These are phyloP conservation scores for Podaxis pistillaris DNA, from an alignment of 768 basidiomycete genomes.

Conservation along the genomic window DNA sequence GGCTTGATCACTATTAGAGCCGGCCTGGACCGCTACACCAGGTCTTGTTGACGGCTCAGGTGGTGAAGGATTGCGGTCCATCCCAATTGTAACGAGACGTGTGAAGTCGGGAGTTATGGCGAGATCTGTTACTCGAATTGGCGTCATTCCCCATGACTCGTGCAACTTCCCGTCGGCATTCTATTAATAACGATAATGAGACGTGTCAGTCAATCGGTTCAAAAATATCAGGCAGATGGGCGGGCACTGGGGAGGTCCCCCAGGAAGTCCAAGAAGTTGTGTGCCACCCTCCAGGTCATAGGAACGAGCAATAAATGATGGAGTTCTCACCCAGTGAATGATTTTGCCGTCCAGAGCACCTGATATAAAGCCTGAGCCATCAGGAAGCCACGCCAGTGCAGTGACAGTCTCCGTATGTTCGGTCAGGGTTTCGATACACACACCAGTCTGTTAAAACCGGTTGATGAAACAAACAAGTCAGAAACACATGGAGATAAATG, in stretches of 20 bases:
- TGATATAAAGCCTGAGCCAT: slow-evolving; percentile 88
- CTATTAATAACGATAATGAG: slow-evolving; percentile 36
- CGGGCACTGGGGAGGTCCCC: background rate
- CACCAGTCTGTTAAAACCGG: slow-evolving; percentile 58
- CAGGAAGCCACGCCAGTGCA: slow-evolving; percentile 83
- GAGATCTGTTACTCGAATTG: slow-evolving; percentile 85
- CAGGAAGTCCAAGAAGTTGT: background rate
- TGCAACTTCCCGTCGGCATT: slow-evolving; percentile 69
- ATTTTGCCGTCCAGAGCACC: slow-evolving; percentile 84
- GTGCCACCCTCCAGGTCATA: slow-evolving; percentile 5
- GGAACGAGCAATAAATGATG: slow-evolving; percentile 11
- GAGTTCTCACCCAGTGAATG: slow-evolving; percentile 69
- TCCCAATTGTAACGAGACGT: slow-evolving; percentile 83
- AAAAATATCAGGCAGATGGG: background rate
- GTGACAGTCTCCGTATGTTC: slow-evolving; percentile 83
- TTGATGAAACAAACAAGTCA: slow-evolving; percentile 6
- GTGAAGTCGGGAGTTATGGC: slow-evolving; percentile 83
- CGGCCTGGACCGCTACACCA: slow-evolving; percentile 14
- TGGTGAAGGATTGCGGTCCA: slow-evolving; percentile 34
- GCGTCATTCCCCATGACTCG: slow-evolving; percentile 65
- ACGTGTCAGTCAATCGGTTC: slow-evolving; percentile 12
- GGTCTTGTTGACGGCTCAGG: slow-evolving; percentile 6
- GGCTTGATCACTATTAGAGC: slow-evolving; percentile 30
- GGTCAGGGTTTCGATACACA: slow-evolving; percentile 60
- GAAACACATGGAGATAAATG: background rate